These are phyloP conservation scores for Vachellia collinsii DNA, from an alignment of 306 rosid genomes.

Conservation along the genomic window DNA sequence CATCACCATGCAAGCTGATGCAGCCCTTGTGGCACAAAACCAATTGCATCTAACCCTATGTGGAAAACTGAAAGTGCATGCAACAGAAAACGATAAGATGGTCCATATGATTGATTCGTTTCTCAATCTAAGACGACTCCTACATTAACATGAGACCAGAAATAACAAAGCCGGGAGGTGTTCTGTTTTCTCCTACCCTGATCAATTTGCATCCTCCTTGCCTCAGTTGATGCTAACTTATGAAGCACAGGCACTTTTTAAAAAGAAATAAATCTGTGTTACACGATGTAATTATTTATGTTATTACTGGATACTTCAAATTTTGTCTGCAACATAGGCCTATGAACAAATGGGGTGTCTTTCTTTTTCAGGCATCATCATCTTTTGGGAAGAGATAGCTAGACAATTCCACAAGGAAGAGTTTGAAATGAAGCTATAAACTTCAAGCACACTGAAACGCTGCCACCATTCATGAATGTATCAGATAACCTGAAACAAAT, in stretches of 20 bases:
- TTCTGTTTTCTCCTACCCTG: neutral
- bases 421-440: constrained; percentile 28
- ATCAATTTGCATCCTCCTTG: neutral
- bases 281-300: neutral
- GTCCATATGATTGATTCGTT: constrained; percentile 19
- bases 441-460: constrained; percentile 41
- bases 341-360: constrained; percentile 33
- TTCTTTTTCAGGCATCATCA: constrained; percentile 39
- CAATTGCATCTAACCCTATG: constrained; percentile 39
- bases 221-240: neutral
- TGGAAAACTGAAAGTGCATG: constrained; percentile 27
- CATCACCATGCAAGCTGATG: constrained; percentile 25
- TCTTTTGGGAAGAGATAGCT: constrained; percentile 34
- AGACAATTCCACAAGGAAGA: constrained; percentile 13
- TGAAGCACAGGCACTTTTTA: neutral
- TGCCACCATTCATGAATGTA: neutral
- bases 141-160: neutral
- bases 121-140: neutral
- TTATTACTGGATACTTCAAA: neutral
- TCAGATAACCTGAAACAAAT: constrained; percentile 20
- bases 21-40: neutral
- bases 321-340: neutral
- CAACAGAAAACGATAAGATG: constrained; percentile 3
- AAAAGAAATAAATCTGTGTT: neutral
- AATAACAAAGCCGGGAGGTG: neutral